Evolutionary conservation across 208 protist species (phyloP), one percentile per base, ranked within the genome.

Genomic region (Trypanosoma vivax): DNA sequence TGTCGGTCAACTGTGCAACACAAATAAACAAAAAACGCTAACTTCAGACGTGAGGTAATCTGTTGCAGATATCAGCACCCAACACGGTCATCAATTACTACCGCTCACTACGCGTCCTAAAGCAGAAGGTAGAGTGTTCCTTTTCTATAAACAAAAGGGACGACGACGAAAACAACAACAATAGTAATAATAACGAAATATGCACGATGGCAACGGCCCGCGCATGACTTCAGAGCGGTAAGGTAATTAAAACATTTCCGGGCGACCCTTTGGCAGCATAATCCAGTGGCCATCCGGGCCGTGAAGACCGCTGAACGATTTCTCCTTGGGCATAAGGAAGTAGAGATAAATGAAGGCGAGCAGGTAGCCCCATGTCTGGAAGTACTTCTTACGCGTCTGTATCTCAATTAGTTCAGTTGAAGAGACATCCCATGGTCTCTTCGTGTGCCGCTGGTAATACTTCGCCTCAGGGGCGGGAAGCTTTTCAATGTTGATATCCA

Each of bases 271-370:
- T 25, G 87, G 87, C 48, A 94, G 63, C 68, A 91, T 66, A 13
- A 94, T 57, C 70, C 71, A 94, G 67, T 76, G 66, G 23, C 87
- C 87, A 60, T 94, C 87, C 29, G 87, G 76, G 56, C 87, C 87
- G 38, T 67, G 70, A 52, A 90, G 54, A 30, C 87, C 87, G 27
- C 79, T 79, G 81, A 70, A 94, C 2, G 79, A 89, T 79, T 94
- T 94, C 74, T 94, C 87, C 74, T 94, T 94, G 10, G 87, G 87
- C 80, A 94, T 83, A 45, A 94, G 60, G 65, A 90, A 91, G 79
- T 91, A 91, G 21, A 89, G 48, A 66, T 78, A 89, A 19, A 90
- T 67, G 42, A 79, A 55, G 37, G 73, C 66, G 41, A 76, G 13
- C 24, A 85, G 54, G 62, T 89, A 94, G 19, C 70, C 70, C 67